These are phyloP conservation scores for Aspergillus hortae DNA, from an alignment of 2,329 filamentous ascomycete genomes.

Conservation along the genomic window DNA sequence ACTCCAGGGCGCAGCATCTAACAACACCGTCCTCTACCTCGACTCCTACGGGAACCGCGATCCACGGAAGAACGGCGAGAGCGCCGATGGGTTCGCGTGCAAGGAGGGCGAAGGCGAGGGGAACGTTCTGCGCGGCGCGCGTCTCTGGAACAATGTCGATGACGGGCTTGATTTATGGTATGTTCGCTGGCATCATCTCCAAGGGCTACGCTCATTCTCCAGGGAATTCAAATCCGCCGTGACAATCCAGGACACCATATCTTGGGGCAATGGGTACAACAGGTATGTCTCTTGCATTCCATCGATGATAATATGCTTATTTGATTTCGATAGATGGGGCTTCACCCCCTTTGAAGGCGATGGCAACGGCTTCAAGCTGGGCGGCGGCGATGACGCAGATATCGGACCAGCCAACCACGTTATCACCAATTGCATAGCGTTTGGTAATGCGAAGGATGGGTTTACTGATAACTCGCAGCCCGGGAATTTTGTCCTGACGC, in stretches of 20 bases:
- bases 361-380: conserved; percentile 18
- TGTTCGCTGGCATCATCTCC: background rate
- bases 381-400: conserved; percentile 14
- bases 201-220: background rate
- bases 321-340: conserved; percentile 9
- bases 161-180: conserved; percentile 17
- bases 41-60: conserved; percentile 16
- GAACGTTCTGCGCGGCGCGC: conserved; percentile 12
- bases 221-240: conserved; percentile 18
- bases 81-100: conserved; percentile 17
- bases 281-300: conserved; percentile 1
- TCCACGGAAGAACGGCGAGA: conserved; percentile 17
- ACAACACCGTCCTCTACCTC: conserved; percentile 15
- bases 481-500: conserved; percentile 10
- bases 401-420: conserved; percentile 14
- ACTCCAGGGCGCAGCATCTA: conserved; percentile 10
- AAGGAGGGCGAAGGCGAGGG: conserved; percentile 16
- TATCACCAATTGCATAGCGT: conserved; percentile 14
- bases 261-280: conserved; percentile 16
- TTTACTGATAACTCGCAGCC: conserved; percentile 19
- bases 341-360: conserved; percentile 18
- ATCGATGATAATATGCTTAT: background rate
- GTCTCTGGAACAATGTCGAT: conserved; percentile 17
- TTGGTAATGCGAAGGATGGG: conserved; percentile 13
- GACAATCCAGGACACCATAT: conserved; percentile 16